Percentiles rank a stretch among this genome's conserved stretches.
phyloP scores from a whole-genome alignment of 2,329 filamentous ascomycete genomes.

The Madurella fahalii region DNA sequence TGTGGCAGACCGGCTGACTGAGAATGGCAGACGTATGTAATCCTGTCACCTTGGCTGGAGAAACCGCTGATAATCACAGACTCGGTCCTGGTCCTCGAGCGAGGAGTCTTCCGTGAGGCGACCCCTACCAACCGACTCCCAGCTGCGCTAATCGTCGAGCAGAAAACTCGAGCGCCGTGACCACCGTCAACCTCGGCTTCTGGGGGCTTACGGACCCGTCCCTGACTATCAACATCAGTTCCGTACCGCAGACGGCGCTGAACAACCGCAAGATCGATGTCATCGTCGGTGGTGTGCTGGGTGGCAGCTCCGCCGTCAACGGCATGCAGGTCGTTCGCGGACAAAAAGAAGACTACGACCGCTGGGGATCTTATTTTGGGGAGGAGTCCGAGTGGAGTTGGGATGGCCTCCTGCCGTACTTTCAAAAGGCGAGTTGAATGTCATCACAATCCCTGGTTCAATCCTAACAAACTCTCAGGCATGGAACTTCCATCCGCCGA shows the following conservation, averaged over 20 bases:
- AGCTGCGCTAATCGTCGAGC: neutral
- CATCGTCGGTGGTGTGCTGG: conserved; percentile 24
- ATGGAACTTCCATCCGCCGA: conserved; percentile 25
- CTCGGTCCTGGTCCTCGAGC: conserved; percentile 27
- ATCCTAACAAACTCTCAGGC: conserved; percentile 12
- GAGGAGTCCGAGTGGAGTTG: conserved; percentile 28
- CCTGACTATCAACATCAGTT: conserved; percentile 30
- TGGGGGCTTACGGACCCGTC: conserved; percentile 8
- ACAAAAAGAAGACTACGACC: conserved; percentile 28
- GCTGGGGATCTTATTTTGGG: conserved; percentile 27
- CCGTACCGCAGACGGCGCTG: conserved; percentile 22
- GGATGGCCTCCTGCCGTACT: conserved; percentile 29
- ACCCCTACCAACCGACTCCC: conserved; percentile 25
- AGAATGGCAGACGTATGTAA: conserved; percentile 14
- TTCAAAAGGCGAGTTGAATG: conserved; percentile 24
- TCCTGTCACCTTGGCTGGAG: too few relatives aligned
- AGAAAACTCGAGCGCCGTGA: conserved; percentile 8
- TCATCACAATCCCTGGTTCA: neutral
- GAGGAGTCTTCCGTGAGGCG: conserved; percentile 29
- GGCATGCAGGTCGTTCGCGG: conserved; percentile 30
- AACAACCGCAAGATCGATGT: conserved; percentile 24
- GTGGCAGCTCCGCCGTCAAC: conserved; percentile 30
- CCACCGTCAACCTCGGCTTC: conserved; percentile 2
- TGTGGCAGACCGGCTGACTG: conserved; percentile 19
- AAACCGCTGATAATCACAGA: conserved; percentile 2